Evolutionary conservation across 805 yeast species (phyloP).

Genomic region (Kazachstania psychrophila): DNA sequence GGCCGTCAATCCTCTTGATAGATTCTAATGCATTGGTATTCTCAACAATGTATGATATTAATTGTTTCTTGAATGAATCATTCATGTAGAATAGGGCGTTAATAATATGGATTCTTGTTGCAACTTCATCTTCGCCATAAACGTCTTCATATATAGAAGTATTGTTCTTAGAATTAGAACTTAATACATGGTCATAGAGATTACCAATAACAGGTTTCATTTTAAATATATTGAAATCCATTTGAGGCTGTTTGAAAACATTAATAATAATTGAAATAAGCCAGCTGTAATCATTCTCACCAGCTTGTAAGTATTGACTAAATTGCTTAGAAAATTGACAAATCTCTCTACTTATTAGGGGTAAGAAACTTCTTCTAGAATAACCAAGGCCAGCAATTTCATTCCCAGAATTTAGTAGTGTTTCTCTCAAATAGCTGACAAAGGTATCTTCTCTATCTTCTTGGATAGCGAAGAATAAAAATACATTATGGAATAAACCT

Average conservation of each 20-base stretch:
- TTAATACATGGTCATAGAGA: conserved; percentile 38
- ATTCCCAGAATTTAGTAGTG: conserved; percentile 22
- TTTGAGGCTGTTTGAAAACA: conserved; percentile 42
- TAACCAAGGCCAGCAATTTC: conserved; percentile 41
- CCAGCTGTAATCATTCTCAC: conserved; percentile 33
- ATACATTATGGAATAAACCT: conserved; percentile 35
- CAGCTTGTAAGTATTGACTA: conserved; percentile 31
- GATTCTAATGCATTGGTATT: conserved; percentile 42
- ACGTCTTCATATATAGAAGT: conserved; percentile 33
- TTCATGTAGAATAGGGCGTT: conserved; percentile 36
- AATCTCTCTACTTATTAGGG: conserved; percentile 43
- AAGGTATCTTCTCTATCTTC: conserved; percentile 16
- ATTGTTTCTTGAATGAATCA: conserved; percentile 14
- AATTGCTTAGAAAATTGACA: conserved; percentile 35
- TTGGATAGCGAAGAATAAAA: conserved; percentile 35
- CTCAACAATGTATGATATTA: conserved; percentile 18
- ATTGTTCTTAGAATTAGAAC: conserved; percentile 13
- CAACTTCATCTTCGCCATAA: conserved; percentile 52
- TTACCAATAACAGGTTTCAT: conserved; percentile 50
- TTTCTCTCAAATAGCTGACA: conserved; percentile 1
- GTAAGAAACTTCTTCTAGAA: conserved; percentile 62
- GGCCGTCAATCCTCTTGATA: conserved; percentile 50
- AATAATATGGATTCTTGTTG: conserved; percentile 42
- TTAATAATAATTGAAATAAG: conserved; percentile 40
- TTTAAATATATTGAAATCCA: conserved; percentile 45